A percentile compares a stretch with the other conserved stretches of the same genome.
Evolutionary conservation across 139 green algal genomes (phyloP).

Genomic region (Haematococcus sp.): DNA sequence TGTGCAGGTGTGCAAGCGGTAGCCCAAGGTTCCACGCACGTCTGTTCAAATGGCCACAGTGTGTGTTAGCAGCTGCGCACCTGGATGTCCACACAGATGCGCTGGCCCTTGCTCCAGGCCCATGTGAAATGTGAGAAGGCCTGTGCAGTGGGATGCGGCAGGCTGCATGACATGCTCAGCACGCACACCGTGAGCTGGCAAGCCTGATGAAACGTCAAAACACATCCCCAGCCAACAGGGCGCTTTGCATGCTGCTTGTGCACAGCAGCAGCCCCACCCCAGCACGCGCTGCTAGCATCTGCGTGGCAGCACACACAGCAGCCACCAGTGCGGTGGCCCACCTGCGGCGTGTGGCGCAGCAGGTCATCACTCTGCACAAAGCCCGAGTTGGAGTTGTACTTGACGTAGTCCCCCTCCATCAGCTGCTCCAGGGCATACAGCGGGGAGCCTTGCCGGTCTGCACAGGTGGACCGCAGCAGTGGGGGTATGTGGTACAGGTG

Average conservation of each 20-base stretch:
- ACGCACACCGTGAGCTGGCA: no score
- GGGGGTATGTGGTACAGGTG: no score
- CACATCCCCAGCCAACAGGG: no score
- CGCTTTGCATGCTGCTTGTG: no score
- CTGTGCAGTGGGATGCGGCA: conserved; percentile 12
- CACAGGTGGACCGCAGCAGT: conserved; percentile 11
- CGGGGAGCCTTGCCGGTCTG: conserved; percentile 18
- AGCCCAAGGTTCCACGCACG: no score
- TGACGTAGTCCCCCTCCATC: conserved; percentile 60
- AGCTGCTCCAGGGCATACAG: conserved; percentile 47
- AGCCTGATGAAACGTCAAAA: no score
- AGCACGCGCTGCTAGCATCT: no score
- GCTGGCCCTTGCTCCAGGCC: conserved; percentile 26
- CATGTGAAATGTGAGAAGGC: conserved; percentile 52
- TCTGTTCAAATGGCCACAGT: no score
- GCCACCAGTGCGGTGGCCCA: background rate
- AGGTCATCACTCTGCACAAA: conserved; percentile 27
- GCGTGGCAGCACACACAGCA: background rate
- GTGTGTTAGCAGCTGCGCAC: no score
- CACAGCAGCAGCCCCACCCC: no score
- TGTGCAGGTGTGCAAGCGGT: no score
- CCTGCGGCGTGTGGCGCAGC: background rate
- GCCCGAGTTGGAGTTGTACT: conserved; percentile 45
- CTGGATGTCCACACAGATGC: conserved; percentile 45
- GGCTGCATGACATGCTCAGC: background rate